Evolutionary conservation across 768 basidiomycete species (phyloP).

Genomic region (Amyloporia xantha): DNA sequence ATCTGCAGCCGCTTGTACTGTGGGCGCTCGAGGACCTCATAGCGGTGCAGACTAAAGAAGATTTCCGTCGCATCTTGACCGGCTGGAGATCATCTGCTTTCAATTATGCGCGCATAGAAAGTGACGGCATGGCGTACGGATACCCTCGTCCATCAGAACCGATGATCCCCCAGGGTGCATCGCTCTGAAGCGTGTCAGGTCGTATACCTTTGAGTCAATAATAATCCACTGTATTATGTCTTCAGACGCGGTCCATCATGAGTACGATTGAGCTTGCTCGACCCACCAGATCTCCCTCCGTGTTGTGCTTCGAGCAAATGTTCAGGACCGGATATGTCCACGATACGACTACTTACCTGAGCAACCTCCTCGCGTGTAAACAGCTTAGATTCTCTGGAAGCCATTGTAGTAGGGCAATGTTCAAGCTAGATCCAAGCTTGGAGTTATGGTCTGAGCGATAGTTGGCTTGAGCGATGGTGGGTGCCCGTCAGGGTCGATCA

Average conservation of each 20-base stretch:
- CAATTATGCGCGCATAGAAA: not conserved
- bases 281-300: constrained; percentile 59
- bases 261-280: not conserved
- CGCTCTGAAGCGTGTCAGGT: constrained; percentile 65
- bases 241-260: no score
- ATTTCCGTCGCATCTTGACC: constrained; percentile 83
- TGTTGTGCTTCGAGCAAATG: constrained; percentile 50
- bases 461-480: not conserved
- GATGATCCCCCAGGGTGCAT: constrained; percentile 76
- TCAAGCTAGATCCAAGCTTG: not conserved
- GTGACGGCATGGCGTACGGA: constrained; percentile 46
- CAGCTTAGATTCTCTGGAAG: constrained; percentile 28
- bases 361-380: constrained; percentile 59
- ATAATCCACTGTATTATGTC: constrained; percentile 57
- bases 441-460: no score
- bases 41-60: constrained; percentile 82
- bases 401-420: constrained; percentile 10
- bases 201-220: constrained; percentile 73
- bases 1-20: constrained; percentile 68
- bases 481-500: no score
- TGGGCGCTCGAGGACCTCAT: constrained; percentile 70
- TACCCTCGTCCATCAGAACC: constrained; percentile 60
- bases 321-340: not conserved
- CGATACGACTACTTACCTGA: constrained; percentile 36
- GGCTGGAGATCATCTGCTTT: constrained; percentile 22